A percentile compares a stretch with the other conserved stretches of the same genome.
phyloP scores from a whole-genome alignment of 495 filamentous ascomycete genomes.

The Hypoxylon subgilvum region DNA sequence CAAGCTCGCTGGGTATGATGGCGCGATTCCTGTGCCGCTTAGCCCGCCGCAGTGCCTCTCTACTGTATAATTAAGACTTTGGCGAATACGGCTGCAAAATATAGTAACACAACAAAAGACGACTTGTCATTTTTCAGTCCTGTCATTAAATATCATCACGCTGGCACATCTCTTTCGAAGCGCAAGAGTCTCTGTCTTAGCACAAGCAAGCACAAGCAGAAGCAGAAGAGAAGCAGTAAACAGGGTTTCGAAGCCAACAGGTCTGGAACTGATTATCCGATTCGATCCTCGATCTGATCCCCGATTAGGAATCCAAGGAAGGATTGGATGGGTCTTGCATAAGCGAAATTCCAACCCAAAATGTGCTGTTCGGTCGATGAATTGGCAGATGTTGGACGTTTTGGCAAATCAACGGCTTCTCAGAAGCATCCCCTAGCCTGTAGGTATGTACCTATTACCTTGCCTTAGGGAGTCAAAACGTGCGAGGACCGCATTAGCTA shows the following conservation, averaged over 20 bases:
- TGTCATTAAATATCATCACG: neutral
- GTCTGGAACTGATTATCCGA: conserved; percentile 26
- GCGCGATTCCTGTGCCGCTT: conserved; percentile 14
- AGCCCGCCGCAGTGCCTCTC: too few species aligned
- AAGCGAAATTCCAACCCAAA: conserved; percentile 31
- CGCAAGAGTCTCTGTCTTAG: neutral
- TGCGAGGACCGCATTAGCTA: conserved; percentile 20
- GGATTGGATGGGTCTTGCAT: conserved; percentile 22
- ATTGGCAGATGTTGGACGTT: too few species aligned
- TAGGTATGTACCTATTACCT: too few species aligned
- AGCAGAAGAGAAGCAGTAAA: neutral
- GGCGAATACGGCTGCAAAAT: conserved; percentile 2
- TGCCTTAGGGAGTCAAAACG: conserved; percentile 4
- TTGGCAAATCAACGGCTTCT: too few species aligned
- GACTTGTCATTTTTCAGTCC: conserved; percentile 21
- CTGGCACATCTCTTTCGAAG: conserved; percentile 18
- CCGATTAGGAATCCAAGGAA: conserved; percentile 6
- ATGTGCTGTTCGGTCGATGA: too few species aligned
- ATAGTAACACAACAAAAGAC: conserved; percentile 8
- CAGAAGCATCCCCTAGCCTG: too few species aligned
- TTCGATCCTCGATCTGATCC: conserved; percentile 15
- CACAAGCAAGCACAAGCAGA: too few species aligned
- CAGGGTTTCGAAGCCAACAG: neutral
- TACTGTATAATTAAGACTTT: too few species aligned
- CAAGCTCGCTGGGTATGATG: conserved; percentile 3